Conservation (phyloP, 768 basidiomycete species). For the Saitozyma podzolica region DNA sequence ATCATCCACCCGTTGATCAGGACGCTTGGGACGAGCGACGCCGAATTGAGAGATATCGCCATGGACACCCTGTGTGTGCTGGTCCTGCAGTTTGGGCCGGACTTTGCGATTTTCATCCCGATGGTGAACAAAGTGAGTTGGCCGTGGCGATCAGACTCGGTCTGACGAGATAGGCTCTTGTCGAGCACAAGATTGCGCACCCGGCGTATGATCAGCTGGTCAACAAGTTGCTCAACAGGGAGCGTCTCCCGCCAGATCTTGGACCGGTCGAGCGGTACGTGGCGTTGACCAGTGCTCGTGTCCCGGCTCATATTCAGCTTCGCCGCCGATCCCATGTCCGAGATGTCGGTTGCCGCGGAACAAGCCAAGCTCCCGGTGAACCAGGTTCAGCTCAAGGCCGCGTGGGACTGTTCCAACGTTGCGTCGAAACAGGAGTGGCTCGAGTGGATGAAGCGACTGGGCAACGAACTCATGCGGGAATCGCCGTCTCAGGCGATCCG, state of each 20-base stretch:
- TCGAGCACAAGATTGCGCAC: constrained; percentile 75
- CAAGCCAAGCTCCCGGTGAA: constrained; percentile 88
- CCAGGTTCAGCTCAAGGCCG: constrained; percentile 93
- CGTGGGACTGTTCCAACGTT: constrained; percentile 84
- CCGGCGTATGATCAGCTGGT: constrained; percentile 84
- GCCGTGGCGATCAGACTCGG: background rate
- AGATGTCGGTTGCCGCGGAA: constrained; percentile 61
- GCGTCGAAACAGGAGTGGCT: constrained; percentile 77
- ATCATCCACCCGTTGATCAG: constrained; percentile 94
- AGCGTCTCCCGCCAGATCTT: constrained; percentile 82
- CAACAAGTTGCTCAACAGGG: constrained; percentile 83
- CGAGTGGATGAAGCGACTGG: constrained; percentile 90
- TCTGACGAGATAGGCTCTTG: constrained; percentile 62
- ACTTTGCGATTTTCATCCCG: constrained; percentile 96
- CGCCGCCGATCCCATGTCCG: constrained; percentile 37
- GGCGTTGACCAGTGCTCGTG: background rate
- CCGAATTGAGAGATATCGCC: constrained; percentile 75
- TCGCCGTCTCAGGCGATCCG: constrained; percentile 97
- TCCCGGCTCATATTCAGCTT: constrained; percentile 1
- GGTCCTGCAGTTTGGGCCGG: constrained; percentile 88
- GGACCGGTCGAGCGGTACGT: constrained; percentile 67
- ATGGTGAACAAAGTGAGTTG: constrained; percentile 84
- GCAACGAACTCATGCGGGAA: constrained; percentile 95
- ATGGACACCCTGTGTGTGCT: constrained; percentile 93
- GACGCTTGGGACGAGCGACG: constrained; percentile 67